Evolutionary conservation across 805 yeast genomes (phyloP), one percentile per base, ranked within the genome.

Genomic region (Schwanniomyces sp.): DNA sequence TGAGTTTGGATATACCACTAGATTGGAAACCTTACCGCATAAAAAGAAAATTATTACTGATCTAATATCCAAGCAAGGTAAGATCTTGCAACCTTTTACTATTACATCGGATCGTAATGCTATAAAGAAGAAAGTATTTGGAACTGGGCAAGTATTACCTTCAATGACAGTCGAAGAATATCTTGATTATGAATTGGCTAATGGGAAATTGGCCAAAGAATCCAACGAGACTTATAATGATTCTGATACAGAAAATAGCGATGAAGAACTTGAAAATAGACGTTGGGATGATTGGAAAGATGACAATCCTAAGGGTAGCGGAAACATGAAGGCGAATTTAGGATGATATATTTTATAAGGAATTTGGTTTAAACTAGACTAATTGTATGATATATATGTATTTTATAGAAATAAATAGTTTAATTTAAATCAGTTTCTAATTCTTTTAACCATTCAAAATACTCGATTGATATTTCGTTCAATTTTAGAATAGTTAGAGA

Each of bases 231-330:
- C 45, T 49, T 75, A 73, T 5, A 79, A 77, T 36, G 72, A 68
- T 17, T 52, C 54, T 14, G 68, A 62, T 26, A 54, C 50, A 10
- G 84, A 81, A 46, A 90, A 85, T 47, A 71, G 75, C 24, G 84
- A 78, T 18, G 85, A 83, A 53, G 91, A 96, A 4, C 79, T 85
- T 56, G 83, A 87, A 59, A 82, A 85, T 47, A 76, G 99, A 48
- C 78, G 80, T 37, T 94, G 98, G 98, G 99, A 94, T 67, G 95
- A 88, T 51, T 94, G 92, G 75, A 83, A 84, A 40, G 99, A 94
- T 52, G 81, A 81, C 3, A 83, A 90, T 62, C 86, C 91, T 0
- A 83, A 81, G 58, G 99, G 99, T 7, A 84, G 91, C 47, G 99
- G 99, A 9, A 92, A 92, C 62, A 90, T 91, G 41, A 81, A 62